Conservation (phyloP, 352 stramenopile genomes). For the Phytopythium litorale region DNA sequence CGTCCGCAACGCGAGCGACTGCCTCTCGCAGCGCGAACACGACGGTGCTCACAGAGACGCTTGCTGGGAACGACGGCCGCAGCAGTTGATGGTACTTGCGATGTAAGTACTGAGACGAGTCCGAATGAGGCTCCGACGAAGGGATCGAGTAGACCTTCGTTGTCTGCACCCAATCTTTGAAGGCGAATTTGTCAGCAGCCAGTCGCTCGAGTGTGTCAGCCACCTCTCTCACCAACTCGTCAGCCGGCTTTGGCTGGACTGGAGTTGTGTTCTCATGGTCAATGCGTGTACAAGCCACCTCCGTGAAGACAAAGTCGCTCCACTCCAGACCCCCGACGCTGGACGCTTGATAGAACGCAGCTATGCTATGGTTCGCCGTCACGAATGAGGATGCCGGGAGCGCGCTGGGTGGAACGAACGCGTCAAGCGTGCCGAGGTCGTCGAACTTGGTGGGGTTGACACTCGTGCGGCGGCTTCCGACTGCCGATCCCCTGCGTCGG, state of each 20-base stretch:
- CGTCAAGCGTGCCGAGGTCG: conserved; percentile 6
- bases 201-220: conserved; percentile 24
- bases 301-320: conserved; percentile 74
- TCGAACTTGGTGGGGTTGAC: conserved; percentile 10
- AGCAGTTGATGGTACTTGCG: conserved; percentile 35
- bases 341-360: conserved; percentile 33
- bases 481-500: conserved; percentile 16
- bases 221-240: conserved; percentile 35
- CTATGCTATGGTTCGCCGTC: conserved; percentile 31
- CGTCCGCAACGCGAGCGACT: background rate
- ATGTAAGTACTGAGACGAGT: background rate
- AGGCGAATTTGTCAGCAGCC: conserved; percentile 44
- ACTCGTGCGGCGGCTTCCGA: conserved; percentile 23
- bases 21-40: conserved; percentile 53
- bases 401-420: conserved; percentile 5
- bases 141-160: conserved; percentile 37
- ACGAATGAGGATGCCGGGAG: conserved; percentile 31
- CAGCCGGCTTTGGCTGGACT: conserved; percentile 16
- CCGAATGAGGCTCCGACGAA: background rate
- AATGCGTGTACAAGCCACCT: conserved; percentile 26
- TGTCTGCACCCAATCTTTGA: conserved; percentile 57
- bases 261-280: conserved; percentile 13
- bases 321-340: conserved; percentile 52
- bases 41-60: conserved; percentile 43
- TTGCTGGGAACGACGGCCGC: conserved; percentile 33